A percentile compares a stretch with the other conserved stretches of the same genome.
phyloP scores from a whole-genome alignment of 2,329 filamentous ascomycete genomes.

The Fusarium sp. region DNA sequence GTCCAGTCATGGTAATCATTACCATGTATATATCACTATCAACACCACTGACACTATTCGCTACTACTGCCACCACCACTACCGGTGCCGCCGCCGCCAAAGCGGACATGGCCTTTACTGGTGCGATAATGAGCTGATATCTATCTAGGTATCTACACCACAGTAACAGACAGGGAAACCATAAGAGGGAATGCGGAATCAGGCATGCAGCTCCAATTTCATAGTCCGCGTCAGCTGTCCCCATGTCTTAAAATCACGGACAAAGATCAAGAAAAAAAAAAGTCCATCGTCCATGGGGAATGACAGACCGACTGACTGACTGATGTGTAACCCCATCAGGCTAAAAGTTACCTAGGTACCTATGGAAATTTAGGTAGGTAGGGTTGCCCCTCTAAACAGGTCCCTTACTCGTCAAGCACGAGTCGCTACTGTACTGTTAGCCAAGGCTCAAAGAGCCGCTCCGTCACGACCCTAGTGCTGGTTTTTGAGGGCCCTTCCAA shows the following conservation, averaged over 20 bases:
- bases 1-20: constrained; percentile 17
- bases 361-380: constrained; percentile 1
- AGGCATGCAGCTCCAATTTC: constrained; percentile 38
- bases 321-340: constrained; percentile 37
- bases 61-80: constrained; percentile 15
- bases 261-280: background rate
- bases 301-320: constrained; percentile 39
- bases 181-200: constrained; percentile 17
- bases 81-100: constrained; percentile 28
- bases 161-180: constrained; percentile 18
- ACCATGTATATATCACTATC: constrained; percentile 5
- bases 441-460: constrained; percentile 45
- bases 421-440: constrained; percentile 27
- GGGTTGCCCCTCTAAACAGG: constrained; percentile 17
- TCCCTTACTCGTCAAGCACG: constrained; percentile 28
- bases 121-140: constrained; percentile 39
- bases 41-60: constrained; percentile 5
- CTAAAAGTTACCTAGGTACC: constrained; percentile 30
- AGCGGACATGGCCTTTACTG: constrained; percentile 21
- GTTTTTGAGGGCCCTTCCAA: constrained; percentile 14
- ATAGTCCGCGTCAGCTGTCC: constrained; percentile 36
- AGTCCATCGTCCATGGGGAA: constrained; percentile 31
- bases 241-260: constrained; percentile 28
- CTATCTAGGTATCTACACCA: background rate
- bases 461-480: constrained; percentile 46